Evolutionary conservation across 2,329 filamentous ascomycete species (phyloP).

Genomic region (Verticillium tricorpus): DNA sequence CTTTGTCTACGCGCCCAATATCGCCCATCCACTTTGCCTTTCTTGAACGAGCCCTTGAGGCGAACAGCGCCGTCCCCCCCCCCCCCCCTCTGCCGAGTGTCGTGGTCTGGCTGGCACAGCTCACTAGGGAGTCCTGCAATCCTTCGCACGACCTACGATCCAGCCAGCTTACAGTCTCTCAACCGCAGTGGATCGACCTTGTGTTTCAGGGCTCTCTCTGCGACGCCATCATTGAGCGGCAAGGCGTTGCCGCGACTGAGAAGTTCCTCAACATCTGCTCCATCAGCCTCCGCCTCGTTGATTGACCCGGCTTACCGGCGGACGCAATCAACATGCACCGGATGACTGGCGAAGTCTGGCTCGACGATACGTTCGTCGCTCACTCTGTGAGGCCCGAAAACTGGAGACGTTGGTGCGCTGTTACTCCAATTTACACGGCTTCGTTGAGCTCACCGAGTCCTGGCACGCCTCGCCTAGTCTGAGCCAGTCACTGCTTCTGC

Average conservation of each 20-base stretch:
- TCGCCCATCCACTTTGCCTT: constrained; percentile 9
- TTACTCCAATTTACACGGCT: constrained; percentile 19
- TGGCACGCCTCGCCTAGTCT: constrained; percentile 1
- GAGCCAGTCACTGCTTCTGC: too few relatives aligned
- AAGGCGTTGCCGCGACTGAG: constrained; percentile 28
- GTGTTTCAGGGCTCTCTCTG: constrained; percentile 27
- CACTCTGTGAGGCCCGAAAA: constrained; percentile 20
- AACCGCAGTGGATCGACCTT: constrained; percentile 27
- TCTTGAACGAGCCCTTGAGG: constrained; percentile 12
- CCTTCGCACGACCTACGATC: constrained; percentile 18
- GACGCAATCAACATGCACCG: constrained; percentile 19
- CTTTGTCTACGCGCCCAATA: constrained; percentile 16
- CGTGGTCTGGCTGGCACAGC: constrained; percentile 24
- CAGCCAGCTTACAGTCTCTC: constrained; percentile 20
- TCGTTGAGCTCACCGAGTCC: constrained; percentile 9
- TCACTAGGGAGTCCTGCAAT: constrained; percentile 23
- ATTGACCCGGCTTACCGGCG: constrained; percentile 24
- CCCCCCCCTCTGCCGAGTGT: constrained; percentile 17
- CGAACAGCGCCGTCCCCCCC: neutral
- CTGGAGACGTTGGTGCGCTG: constrained; percentile 20
- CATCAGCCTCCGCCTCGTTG: constrained; percentile 24
- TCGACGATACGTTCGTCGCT: constrained; percentile 17
- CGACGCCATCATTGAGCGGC: constrained; percentile 27
- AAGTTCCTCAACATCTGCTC: constrained; percentile 31
- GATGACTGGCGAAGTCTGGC: constrained; percentile 19